Base-by-base conservation (phyloP, 495 filamentous ascomycete genomes). In the Cladorrhinum samala region DNA sequence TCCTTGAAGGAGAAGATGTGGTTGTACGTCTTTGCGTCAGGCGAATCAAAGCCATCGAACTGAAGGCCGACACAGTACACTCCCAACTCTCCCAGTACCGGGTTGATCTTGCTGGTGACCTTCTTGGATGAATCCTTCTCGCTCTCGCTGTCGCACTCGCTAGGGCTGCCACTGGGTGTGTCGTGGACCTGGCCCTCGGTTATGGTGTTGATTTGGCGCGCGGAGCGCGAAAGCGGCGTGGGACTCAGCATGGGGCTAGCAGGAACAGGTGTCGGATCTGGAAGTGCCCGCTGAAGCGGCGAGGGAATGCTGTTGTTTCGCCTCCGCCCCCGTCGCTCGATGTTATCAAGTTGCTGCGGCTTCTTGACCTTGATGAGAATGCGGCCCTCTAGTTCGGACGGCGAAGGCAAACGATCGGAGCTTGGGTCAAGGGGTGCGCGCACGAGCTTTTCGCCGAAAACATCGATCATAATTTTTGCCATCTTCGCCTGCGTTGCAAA, bases 321-420 rank as follows among this genome's bases (percentile, higher is more conserved):
- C 49, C 66, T 66, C 7, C 85, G 83, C 27, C 77, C 74, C 30
- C 65, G 64, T 8, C 72, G 59, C 21, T 75, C 57, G 44, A 61
- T 46, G 46, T 66, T 63, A 40, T 61, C 64, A 57, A 61, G 69
- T 53, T 69, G 72, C 63, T 72, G 71, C 24, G 76, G 68, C 52
- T 76, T 84, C 64, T 98, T 98, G 53, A 96, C 93, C 62, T 98
- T 98, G 72, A 98, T 84, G 47, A 98, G 71, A 55, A 98, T 90
- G 25, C 81, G 83, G 58, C 86, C 73, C 67, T 83, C 86, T 20
- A 98, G 73, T 46, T 95, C 85, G 33, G 94, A 85, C 0, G 93
- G 93, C 0, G 90, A 86, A 1, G 93, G 93, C 19, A 98, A 79
- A 39, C 74, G 68, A 50, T 77, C 74, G 2, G 78, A 72, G 52